phyloP scores from a whole-genome alignment of 352 stramenopile genomes.

The Globisporangium mamillatum region DNA sequence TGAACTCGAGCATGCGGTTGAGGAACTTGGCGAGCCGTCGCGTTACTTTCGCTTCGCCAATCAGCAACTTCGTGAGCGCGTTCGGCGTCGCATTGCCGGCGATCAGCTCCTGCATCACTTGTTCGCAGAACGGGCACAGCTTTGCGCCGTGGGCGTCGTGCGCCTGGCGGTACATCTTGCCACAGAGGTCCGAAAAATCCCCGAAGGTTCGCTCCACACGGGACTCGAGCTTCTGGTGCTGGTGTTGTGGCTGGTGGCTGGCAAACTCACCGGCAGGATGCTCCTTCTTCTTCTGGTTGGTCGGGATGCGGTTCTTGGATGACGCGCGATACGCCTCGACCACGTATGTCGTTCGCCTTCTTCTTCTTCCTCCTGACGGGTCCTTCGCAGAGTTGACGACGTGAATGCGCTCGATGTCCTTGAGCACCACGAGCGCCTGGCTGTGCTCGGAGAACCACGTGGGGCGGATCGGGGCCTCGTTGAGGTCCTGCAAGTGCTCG shows the following conservation, averaged over 20 bases:
- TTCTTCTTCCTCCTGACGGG: neutral
- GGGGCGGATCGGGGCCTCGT: neutral
- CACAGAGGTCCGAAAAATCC: neutral
- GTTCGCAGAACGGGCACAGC: neutral
- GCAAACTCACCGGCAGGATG: neutral
- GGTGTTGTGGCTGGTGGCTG: neutral
- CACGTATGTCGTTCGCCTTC: neutral
- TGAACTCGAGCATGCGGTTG: conserved; percentile 1
- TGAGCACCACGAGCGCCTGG: conserved; percentile 1
- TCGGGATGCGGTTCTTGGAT: conserved; percentile 8
- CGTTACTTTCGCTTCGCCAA: neutral
- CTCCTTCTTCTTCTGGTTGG: neutral
- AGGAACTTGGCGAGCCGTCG: neutral
- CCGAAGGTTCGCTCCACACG: neutral
- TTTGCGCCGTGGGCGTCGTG: neutral
- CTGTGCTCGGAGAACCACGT: conserved; percentile 3
- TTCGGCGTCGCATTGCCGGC: neutral
- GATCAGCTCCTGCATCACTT: neutral
- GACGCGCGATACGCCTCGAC: neutral
- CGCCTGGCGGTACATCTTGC: neutral
- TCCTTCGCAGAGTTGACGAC: neutral
- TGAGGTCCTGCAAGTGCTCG: neutral
- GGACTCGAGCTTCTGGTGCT: neutral
- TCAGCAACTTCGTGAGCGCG: neutral
- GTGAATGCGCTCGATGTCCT: neutral